Base-by-base conservation (phyloP, 2,329 filamentous ascomycete genomes). In the Aspergillus calidoustus region DNA sequence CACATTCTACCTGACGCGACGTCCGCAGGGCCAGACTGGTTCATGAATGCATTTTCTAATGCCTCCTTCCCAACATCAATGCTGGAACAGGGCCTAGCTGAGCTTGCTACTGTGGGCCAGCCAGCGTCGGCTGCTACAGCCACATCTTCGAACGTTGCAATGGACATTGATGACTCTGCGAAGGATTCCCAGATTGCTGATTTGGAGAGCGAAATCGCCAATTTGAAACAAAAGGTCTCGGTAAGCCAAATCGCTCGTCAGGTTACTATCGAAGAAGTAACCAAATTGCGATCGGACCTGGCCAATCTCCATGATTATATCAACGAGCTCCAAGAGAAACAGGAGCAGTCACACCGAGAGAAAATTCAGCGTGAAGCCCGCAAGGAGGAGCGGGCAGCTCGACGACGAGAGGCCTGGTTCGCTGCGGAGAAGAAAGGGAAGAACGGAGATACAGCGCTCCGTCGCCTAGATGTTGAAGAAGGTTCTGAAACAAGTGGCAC, bases 331-430 rank as follows among this genome's bases (percentile, higher is more conserved):
- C 73, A 79, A 53, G 72, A 74, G 57, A 77, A 77, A 50, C 75
- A 78, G 63, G 74, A 75, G 49, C 70, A 69, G 28, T 68, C 73
- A 34, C 71, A 74, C 38, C 66, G 67, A 44, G 69, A 73, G 52
- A 75, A 72, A 62, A 60, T 77, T 34, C 65, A 68, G 48, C 74
- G 72, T 7, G 75, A 76, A 65, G 73, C 71, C 38, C 74, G 73
- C 57, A 79, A 76, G 61, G 77, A 80, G 57, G 76, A 77, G 31
- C 72, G 75, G n/a, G 77, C 75, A 38, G 62, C 69, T n/a, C 74
- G 75, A 58, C 75, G 73, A 57, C 72, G 79, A 59, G 72, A 81
- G 66, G 77, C 77, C 23, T 82, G 79, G 74, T 78, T 81, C 64
- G 74, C 77, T 23, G 79, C 77, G 4, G 79, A 81, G 63, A 81